Evolutionary conservation across 768 basidiomycete species (phyloP).

Genomic region (Solioccasus polychromus): DNA sequence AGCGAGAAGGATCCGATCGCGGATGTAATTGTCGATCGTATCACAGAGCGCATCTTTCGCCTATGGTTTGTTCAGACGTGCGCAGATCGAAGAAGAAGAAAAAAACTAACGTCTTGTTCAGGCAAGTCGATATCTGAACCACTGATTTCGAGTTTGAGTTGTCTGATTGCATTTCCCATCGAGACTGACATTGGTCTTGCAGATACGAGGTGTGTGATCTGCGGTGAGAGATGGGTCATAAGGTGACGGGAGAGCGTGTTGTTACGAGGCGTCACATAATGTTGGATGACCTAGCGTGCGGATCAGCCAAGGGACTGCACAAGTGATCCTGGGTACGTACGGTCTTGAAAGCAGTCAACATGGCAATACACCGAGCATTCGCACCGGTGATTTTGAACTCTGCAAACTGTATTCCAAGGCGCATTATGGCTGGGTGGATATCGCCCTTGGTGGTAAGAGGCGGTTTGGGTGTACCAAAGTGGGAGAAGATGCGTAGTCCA

Average conservation of each 20-base stretch:
- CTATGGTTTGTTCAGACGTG: constrained; percentile 38
- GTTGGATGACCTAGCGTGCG: constrained; percentile 72
- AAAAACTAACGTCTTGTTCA: constrained; percentile 78
- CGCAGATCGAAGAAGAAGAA: neutral
- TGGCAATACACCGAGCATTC: constrained; percentile 94
- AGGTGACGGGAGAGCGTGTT: constrained; percentile 88
- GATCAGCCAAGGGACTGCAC: too few species aligned
- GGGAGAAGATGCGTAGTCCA: constrained; percentile 80
- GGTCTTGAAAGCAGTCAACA: constrained; percentile 86
- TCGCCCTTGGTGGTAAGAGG: constrained; percentile 63
- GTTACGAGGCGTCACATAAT: constrained; percentile 83
- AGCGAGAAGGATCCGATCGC: constrained; percentile 89
- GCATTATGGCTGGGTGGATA: constrained; percentile 86
- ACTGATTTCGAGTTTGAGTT: constrained; percentile 94
- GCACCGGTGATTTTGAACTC: constrained; percentile 92
- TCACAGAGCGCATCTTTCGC: constrained; percentile 82
- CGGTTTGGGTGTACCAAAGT: constrained; percentile 74
- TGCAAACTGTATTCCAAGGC: constrained; percentile 86
- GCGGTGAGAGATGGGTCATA: constrained; percentile 88
- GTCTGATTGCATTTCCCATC: constrained; percentile 92
- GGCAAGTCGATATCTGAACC: constrained; percentile 88
- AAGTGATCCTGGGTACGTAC: too few species aligned
- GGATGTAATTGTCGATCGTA: constrained; percentile 91
- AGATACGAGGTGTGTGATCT: constrained; percentile 86
- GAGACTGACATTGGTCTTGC: constrained; percentile 90